Percentiles rank a stretch among this genome's conserved stretches.
Evolutionary conservation across 192 early-diverging fungal genomes (phyloP).

Genomic region (Allomyces javanicus): DNA sequence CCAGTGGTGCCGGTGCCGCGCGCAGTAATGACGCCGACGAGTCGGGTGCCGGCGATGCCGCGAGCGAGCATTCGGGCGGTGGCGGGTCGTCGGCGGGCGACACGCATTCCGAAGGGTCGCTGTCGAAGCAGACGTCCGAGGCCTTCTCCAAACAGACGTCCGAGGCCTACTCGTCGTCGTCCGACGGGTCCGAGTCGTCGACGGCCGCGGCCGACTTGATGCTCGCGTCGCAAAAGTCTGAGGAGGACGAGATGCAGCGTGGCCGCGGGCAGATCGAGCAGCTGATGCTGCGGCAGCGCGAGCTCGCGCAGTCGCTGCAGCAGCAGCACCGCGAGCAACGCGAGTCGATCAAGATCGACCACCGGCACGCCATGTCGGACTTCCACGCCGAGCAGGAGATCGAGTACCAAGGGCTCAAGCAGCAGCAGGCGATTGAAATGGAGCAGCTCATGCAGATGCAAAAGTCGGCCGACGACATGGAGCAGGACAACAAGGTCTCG

Average conservation of each 20-base stretch:
- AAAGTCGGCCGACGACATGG: constrained; percentile 14
- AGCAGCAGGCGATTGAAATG: constrained; percentile 21
- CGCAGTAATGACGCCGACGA: too few species aligned
- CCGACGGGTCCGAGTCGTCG: neutral
- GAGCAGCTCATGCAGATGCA: constrained; percentile 16
- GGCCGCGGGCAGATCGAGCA: constrained; percentile 3
- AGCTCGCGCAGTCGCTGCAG: constrained; percentile 5
- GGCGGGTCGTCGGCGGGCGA: too few species aligned
- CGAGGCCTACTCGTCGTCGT: neutral
- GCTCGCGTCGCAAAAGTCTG: neutral
- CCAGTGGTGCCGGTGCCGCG: too few species aligned
- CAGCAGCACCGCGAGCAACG: constrained; percentile 12
- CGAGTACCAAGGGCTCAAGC: constrained; percentile 16
- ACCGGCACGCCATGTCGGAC: constrained; percentile 1
- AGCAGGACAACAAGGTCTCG: constrained; percentile 20
- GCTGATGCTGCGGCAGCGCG: constrained; percentile 4
- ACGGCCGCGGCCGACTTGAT: neutral
- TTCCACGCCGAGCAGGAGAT: constrained; percentile 7
- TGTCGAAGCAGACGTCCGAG: too few species aligned
- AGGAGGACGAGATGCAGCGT: constrained; percentile 4
- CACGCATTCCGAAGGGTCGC: too few species aligned
- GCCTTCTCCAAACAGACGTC: neutral
- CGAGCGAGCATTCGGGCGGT: too few species aligned
- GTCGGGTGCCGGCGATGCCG: too few species aligned
- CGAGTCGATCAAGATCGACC: constrained; percentile 7